Evolutionary conservation across 768 basidiomycete species (phyloP), one percentile per base, ranked within the genome.

Genomic region (Kwoniella bestiolae): DNA sequence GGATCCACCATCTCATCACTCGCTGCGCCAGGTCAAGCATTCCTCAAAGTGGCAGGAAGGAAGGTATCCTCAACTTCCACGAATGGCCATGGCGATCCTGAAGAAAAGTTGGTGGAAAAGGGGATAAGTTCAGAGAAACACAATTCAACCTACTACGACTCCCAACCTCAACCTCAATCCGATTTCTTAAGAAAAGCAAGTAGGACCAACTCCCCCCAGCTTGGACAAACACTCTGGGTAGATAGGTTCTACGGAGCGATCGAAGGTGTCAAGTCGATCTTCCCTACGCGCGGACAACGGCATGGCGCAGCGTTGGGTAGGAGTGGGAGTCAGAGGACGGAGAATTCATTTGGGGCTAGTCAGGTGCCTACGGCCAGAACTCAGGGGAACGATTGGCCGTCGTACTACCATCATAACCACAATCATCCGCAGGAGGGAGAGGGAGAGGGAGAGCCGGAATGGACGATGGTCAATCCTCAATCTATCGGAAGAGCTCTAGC

Each of bases 1-100:
- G 72, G 74, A n/a, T 70, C 68, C 0, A 71, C 66, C 3, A 46
- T 68, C 5, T 65, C 69, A 14, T 69, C 72, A 3, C 65, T 78
- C 6, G 71, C 63, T 21, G 74, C 71, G 8, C 77, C 77, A 9
- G 77, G 77, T 51, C 72, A 74, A 35, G 68, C 69, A 8, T 78
- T 75, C 56, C 63, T 78, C 9, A 66, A 68, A 26, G 34, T 77
- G 28, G 52, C 74, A 21, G 61, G 70, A 18, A 18, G 63, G 26
- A 66, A 65, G 32, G 8, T 31, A 26, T 58, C 59, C 29, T 45
- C 32, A 3, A 55, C 11, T 31, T 21, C 26, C 6, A 45, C 23
- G 3, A 9, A 11, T 28, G 46, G 38, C 45, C 41, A 45, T 5
- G 57, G 59, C 12, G 31, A 52, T 41, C 28, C 61, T 41, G 23